Conservation (phyloP, 2,329 filamentous ascomycete species). For the Fusarium euwallaceae region DNA sequence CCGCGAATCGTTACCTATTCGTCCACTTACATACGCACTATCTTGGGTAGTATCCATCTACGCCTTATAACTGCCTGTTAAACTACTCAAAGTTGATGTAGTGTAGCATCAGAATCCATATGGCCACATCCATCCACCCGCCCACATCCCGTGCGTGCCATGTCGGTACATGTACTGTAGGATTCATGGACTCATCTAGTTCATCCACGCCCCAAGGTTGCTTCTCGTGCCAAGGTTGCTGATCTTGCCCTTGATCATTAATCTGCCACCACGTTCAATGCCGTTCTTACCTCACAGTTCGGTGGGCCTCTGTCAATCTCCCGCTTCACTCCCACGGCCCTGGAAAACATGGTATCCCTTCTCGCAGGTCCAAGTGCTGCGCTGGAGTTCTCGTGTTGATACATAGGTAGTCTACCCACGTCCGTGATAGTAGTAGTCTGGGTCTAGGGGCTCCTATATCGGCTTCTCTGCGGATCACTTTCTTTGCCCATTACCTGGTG, state of each 20-base stretch:
- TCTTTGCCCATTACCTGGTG: not conserved
- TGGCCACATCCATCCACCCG: not conserved
- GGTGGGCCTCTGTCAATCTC: conserved; percentile 17
- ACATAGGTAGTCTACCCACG: not conserved
- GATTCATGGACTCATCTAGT: not conserved
- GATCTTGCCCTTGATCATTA: conserved; percentile 1
- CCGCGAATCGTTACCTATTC: not conserved
- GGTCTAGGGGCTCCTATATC: conserved; percentile 29
- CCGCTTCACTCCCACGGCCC: not conserved
- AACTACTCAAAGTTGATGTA: not conserved
- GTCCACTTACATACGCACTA: not conserved
- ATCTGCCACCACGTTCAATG: not conserved
- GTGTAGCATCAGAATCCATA: not conserved
- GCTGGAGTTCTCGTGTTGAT: conserved; percentile 4
- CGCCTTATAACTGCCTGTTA: not conserved
- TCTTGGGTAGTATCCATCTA: not conserved
- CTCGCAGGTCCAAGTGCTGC: not conserved
- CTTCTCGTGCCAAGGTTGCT: not conserved
- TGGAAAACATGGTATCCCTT: not conserved
- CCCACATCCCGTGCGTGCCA: not conserved
- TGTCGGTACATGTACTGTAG: not conserved
- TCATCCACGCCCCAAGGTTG: not conserved
- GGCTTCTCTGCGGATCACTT: conserved; percentile 1
- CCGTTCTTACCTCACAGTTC: not conserved
- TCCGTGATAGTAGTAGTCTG: conserved; percentile 1